Evolutionary conservation across 495 filamentous ascomycete species (phyloP), one percentile per base, ranked within the genome.

Genomic region (Penicillium lividum): DNA sequence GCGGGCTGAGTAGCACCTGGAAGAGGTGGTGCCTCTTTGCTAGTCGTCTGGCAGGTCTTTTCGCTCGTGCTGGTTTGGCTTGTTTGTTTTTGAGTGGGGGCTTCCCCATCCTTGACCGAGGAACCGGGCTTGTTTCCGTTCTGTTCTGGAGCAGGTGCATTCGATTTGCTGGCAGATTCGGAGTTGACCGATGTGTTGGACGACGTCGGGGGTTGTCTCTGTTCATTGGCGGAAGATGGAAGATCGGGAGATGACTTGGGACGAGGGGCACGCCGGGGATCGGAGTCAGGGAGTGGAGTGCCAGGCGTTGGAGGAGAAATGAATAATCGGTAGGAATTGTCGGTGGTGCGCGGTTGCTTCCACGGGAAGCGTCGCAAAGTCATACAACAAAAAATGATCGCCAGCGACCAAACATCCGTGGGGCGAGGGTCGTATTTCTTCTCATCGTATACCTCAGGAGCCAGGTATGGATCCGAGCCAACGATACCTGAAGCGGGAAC

Each of bases 331-430:
- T 90, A 99, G 0, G 93, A 97, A 69, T 93, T 97, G 74, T 99
- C 94, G 10, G 87, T 89, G 65, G 93, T 77, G 33, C 93, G 86
- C 18, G 94, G 94, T 34, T 92, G 86, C 77, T 99, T 99, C 94
- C 94, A 99, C 0, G 95, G 94, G 69, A 98, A 99, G 15, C 95
- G 82, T 36, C 94, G 82, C 33, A 99, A 82, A 25, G 91, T 93
- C 94, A 99, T 99, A 79, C 94, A 99, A 71, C 94, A 97, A 76
- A 94, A 98, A 56, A 98, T 97, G 68, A 98, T 98, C 27, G 94
- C 94, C 42, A 98, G 80, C 22, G 94, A 98, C 94, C 94, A 98
- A 60, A 98, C 89, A 80, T 98, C 94, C 10, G 92, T 89, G 15
- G 91, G 91, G 62, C 91, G 90, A 4, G 94, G 93, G 64, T 98